A percentile compares a stretch with the other conserved stretches of the same genome.
phyloP scores from a whole-genome alignment of 208 protist species.

The Leishmania guyanensis region DNA sequence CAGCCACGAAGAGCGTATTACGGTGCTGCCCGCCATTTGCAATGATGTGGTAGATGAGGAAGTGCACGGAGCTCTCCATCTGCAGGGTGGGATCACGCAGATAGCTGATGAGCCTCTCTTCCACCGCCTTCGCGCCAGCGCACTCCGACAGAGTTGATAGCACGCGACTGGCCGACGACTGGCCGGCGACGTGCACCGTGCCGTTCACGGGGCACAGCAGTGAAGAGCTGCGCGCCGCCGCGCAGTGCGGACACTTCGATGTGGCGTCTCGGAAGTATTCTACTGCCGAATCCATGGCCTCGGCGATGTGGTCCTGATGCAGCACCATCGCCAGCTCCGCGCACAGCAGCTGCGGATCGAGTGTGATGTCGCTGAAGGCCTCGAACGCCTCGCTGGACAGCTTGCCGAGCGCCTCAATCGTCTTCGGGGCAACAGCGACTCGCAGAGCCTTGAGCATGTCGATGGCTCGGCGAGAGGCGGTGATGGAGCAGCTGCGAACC shows the following conservation, averaged over 20 bases:
- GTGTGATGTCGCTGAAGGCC: conserved; percentile 44
- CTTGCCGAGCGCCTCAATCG: conserved; percentile 88
- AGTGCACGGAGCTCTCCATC: conserved; percentile 84
- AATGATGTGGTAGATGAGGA: conserved; percentile 85
- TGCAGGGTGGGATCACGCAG: conserved; percentile 76
- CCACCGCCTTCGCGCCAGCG: conserved; percentile 67
- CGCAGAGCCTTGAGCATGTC: conserved; percentile 87
- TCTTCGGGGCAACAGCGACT: conserved; percentile 74
- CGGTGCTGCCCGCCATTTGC: conserved; percentile 86
- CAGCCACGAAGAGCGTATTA: conserved; percentile 70
- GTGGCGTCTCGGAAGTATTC: conserved; percentile 81
- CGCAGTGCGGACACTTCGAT: conserved; percentile 77
- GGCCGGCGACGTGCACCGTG: conserved; percentile 79
- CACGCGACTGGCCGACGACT: conserved; percentile 70
- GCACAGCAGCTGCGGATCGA: conserved; percentile 88
- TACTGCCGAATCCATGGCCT: conserved; percentile 79
- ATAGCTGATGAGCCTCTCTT: conserved; percentile 72
- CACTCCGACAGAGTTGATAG: conserved; percentile 86
- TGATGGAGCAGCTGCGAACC: conserved; percentile 84
- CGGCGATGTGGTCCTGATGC: conserved; percentile 81
- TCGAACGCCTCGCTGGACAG: conserved; percentile 80
- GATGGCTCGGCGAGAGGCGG: conserved; percentile 64
- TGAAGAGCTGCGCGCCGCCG: conserved; percentile 56
- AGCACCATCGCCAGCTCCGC: conserved; percentile 92
- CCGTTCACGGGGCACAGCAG: conserved; percentile 77